Percentiles rank a stretch among this genome's conserved stretches.
phyloP scores from a whole-genome alignment of 2,329 filamentous ascomycete species.

The Clarireedia monteithiana region DNA sequence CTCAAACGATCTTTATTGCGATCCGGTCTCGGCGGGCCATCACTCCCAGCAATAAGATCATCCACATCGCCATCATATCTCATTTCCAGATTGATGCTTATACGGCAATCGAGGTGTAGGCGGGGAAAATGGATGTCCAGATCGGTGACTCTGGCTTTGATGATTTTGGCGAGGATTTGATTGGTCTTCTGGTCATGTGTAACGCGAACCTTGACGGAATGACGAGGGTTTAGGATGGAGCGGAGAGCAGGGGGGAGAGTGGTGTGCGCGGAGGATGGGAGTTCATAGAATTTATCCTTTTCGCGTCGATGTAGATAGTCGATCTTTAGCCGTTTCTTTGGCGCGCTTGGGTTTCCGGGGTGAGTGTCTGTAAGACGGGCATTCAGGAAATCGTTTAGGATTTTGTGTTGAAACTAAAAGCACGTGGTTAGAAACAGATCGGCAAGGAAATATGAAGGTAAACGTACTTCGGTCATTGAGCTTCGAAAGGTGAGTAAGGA shows the following conservation, averaged over 20 bases:
- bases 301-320: constrained; percentile 78
- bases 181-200: constrained; percentile 68
- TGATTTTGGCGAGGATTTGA: constrained; percentile 69
- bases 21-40: constrained; percentile 39
- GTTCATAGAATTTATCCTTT: constrained; percentile 74
- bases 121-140: constrained; percentile 78
- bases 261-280: constrained; percentile 51
- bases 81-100: constrained; percentile 94
- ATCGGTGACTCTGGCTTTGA: constrained; percentile 84
- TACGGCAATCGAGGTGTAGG: constrained; percentile 77
- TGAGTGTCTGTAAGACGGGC: constrained; percentile 51
- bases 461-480: constrained; percentile 77
- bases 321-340: constrained; percentile 50
- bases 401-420: constrained; percentile 65
- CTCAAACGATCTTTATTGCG: constrained; percentile 86
- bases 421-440: constrained; percentile 12
- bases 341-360: constrained; percentile 38
- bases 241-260: constrained; percentile 58
- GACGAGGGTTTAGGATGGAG: constrained; percentile 49
- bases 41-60: constrained; percentile 37
- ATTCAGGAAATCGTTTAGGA: constrained; percentile 82
- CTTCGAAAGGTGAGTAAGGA: constrained; percentile 67
- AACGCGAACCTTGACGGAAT: constrained; percentile 59
- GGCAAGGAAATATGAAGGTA: background rate
- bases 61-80: constrained; percentile 65